Base-by-base conservation (phyloP, 106 monocot genomes). In the Phalaenopsis equestris region DNA sequence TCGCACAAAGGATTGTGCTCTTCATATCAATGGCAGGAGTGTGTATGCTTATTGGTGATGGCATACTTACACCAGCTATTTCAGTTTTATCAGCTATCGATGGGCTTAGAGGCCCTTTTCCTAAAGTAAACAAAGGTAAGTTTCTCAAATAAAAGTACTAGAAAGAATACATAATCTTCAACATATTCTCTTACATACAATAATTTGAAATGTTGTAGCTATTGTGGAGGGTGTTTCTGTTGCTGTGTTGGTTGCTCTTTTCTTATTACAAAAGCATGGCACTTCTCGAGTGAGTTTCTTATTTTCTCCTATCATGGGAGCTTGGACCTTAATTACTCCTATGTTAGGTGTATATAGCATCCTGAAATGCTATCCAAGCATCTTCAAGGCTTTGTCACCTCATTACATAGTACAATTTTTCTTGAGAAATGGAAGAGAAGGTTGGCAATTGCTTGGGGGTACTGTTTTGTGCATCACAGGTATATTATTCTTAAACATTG, bases 11-110 rank as follows among this genome's bases (percentile, higher is more conserved):
- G 75, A 49, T 90, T 30, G 36, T 94, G 38, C 88, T 91, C 6
- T 87, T 94, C 52, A 76, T 90, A n/a, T 87, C 91, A 55, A 90
- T 94, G 45, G 68, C 89, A 16, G 94, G 94, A 6, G 85, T 90
- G 81, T 94, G 91, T 86, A 94, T 94, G 94, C 90, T 94, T 36
- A 94, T 94, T 67, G 94, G 94, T 42, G 94, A 94, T 80, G 94
- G 94, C 78, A 91, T 94, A 70, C 91, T 94, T 42, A 94, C 94
- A 18, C 94, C 94, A 55, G 94, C 94, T 68, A 94, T 94, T 18
- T 91, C 93, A 91, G 94, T 94, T 43, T 76, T 94, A 67, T 94
- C 94, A 19, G 94, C 94, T 67, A 91, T 94, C 23, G 89, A 94
- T 77, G 94, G 94, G 42, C 84, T 94, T 58, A 79, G 83, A 86